Evolutionary conservation across 345 rosid species (phyloP).

Genomic region (Viola odorata): DNA sequence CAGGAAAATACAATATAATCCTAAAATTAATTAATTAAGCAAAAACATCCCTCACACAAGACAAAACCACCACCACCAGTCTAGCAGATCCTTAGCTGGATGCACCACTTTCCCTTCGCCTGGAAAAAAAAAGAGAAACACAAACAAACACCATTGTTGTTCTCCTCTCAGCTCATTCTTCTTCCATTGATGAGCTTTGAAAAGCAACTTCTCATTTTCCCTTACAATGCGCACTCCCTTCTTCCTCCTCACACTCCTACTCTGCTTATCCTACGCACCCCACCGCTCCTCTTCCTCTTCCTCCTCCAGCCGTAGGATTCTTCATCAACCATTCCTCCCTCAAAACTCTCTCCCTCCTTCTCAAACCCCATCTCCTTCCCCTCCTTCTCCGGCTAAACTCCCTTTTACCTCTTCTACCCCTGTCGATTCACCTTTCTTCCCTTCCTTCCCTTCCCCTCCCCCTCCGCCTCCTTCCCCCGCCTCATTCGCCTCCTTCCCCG

Average conservation of each 20-base stretch:
- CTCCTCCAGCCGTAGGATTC: constrained; percentile 47
- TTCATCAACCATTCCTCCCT: constrained; percentile 72
- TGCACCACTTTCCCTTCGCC: constrained; percentile 22
- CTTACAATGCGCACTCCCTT: not conserved
- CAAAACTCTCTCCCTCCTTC: constrained; percentile 41
- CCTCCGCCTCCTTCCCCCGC: constrained; percentile 62
- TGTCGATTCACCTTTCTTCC: constrained; percentile 64
- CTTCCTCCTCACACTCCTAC: constrained; percentile 23
- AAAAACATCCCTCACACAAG: not conserved
- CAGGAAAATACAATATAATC: no score
- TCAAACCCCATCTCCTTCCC: constrained; percentile 38
- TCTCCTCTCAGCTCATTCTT: no score
- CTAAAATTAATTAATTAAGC: not conserved
- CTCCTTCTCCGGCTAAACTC: constrained; percentile 38
- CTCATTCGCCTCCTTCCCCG: constrained; percentile 76
- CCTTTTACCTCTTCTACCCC: constrained; percentile 54
- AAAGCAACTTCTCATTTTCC: no score
- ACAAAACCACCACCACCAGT: constrained; percentile 2
- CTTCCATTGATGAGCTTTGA: no score
- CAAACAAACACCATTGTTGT: constrained; percentile 39
- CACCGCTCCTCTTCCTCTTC: not conserved
- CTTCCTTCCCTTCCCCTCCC: constrained; percentile 59
- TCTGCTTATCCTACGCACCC: constrained; percentile 17
- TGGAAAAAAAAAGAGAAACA: not conserved
- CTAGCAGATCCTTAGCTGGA: constrained; percentile 87